Base-by-base conservation (phyloP, 2,329 filamentous ascomycete species). In the Penicillium sp. region DNA sequence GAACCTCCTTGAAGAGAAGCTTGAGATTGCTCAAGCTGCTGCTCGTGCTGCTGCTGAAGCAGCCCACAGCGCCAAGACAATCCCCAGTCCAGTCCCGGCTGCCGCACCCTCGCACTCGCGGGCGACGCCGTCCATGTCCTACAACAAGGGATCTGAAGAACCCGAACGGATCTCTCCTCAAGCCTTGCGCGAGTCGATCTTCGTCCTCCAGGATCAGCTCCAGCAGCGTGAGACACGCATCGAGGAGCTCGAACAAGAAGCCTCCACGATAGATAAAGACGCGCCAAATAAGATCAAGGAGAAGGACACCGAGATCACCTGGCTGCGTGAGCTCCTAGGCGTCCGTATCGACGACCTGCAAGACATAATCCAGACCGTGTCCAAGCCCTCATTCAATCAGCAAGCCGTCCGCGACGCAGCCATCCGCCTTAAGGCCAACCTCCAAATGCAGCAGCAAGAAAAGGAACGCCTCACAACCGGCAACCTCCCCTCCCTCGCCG, bases 361-460 rank as follows among this genome's bases (percentile, higher is more conserved):
- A 66, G 94, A 99, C 71, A 91, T 99, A 60, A 93, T 97, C 71
- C 83, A 83, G 50, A 87, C 89, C 6, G 82, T 97, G 29, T 88
- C 89, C 3, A 82, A 87, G 61, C 88, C 92, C 5, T 80, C 82
- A 27, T 94, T 90, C 71, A 88, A 97, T 73, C 85, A 86, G 57
- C 86, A 91, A 61, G 83, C 85, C 6, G 89, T 97, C 62, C 90
- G 90, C 67, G 93, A 97, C 71, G 92, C 93, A 6, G 90, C 91
- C 37, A 97, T 97, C 67, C 89, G 94, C 53, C 87, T 99, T 60
- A 91, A 91, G 72, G 91, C 94, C 15, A 97, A 96, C 69, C 81
- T 99, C 37, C 91, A 97, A 73, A 99, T 99, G 94, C 93, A 99
- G 75, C 90, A 95, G 72, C 91, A 96, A 73, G 93, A 97, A 76